phyloP scores from a whole-genome alignment of 495 filamentous ascomycete species.

The Clohesyomyces aquaticus region DNA sequence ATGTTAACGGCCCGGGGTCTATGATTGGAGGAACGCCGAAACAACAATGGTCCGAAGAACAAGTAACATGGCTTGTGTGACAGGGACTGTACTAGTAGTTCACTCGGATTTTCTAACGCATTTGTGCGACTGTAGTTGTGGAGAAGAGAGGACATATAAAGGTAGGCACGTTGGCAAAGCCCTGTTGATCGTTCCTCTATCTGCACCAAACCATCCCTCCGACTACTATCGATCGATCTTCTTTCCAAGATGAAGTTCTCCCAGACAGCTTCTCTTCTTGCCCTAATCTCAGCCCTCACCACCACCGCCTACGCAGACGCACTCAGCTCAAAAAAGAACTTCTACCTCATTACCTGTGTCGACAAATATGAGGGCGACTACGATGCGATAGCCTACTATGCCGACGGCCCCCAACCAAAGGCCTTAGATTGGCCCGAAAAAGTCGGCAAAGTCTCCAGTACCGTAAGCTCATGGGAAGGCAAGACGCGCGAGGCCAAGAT shows the following conservation, averaged over 20 bases:
- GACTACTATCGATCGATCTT: neutral
- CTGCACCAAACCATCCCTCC: neutral
- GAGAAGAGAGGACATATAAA: neutral
- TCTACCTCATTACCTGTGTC: conserved; percentile 11
- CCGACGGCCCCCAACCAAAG: neutral
- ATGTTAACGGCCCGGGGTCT: neutral
- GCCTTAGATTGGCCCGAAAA: neutral
- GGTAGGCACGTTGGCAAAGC: neutral
- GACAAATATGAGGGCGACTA: conserved; percentile 9
- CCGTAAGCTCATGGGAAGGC: neutral
- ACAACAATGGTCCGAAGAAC: neutral
- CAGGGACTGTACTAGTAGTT: neutral
- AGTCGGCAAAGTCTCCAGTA: neutral
- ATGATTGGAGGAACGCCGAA: neutral
- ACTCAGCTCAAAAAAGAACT: conserved; percentile 4
- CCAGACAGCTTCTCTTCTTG: neutral
- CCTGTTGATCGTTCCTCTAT: neutral
- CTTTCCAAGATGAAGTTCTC: neutral
- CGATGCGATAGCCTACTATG: conserved; percentile 15
- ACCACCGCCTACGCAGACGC: neutral
- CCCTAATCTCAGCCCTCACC: neutral
- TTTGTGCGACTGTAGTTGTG: neutral
- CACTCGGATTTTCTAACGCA: neutral
- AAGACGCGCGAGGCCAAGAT: neutral
- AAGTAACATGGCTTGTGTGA: neutral